A percentile compares a stretch with the other conserved stretches of the same genome.
Conservation (phyloP, 2,329 filamentous ascomycete species). For the Clarireedia paspali region DNA sequence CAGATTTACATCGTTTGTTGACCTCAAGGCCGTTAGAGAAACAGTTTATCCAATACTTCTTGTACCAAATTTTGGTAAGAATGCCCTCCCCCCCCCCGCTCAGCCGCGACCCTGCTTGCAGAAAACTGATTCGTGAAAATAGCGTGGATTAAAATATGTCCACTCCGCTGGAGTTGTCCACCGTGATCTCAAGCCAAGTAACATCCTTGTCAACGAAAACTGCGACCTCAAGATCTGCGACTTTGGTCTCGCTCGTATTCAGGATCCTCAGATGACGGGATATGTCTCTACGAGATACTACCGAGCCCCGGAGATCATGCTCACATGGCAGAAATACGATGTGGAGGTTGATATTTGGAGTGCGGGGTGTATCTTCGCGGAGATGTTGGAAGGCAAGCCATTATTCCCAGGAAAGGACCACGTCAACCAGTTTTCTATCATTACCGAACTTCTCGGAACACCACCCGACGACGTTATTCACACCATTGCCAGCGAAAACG, state of each 20-base stretch:
- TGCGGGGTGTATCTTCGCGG: conserved; percentile 96
- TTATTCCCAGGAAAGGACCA: conserved; percentile 98
- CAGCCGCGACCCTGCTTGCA: background rate
- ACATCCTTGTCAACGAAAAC: conserved; percentile 99
- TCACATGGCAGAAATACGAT: conserved; percentile 99
- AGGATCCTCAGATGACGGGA: conserved; percentile 98
- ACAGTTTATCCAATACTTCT: conserved; percentile 99
- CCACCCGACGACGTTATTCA: conserved; percentile 98
- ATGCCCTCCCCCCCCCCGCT: background rate
- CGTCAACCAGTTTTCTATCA: conserved; percentile 99
- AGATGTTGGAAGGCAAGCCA: conserved; percentile 98
- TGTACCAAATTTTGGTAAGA: conserved; percentile 94
- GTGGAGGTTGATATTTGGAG: conserved; percentile 99
- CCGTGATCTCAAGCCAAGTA: conserved; percentile 95
- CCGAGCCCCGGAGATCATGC: conserved; percentile 98
- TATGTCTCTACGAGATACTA: conserved; percentile 99
- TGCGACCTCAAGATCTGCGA: conserved; percentile 99
- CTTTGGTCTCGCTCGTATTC: conserved; percentile 93
- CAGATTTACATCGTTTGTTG: conserved; percentile 89
- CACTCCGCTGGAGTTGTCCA: conserved; percentile 98
- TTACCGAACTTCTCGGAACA: conserved; percentile 92
- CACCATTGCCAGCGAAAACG: conserved; percentile 97
- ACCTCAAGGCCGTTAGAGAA: conserved; percentile 95
- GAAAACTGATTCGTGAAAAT: conserved; percentile 17
- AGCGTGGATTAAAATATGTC: conserved; percentile 98